These are phyloP conservation scores for Saccharomycopsis javanensis DNA, from an alignment of 805 yeast species.

Conservation along the genomic window DNA sequence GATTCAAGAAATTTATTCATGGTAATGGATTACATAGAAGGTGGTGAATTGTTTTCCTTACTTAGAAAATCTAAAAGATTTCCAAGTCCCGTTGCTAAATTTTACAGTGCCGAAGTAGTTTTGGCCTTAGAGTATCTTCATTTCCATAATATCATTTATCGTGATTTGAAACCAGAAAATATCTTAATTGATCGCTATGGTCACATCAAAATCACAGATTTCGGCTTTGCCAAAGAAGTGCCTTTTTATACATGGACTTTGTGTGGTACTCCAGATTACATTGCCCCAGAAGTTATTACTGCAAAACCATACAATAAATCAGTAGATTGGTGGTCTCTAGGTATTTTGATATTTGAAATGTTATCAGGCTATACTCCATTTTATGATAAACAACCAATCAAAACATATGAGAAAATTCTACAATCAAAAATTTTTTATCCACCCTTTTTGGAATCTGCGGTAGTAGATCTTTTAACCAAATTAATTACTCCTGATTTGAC, in stretches of 20 bases:
- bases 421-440: conserved; percentile 75
- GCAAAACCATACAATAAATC: conserved; percentile 91
- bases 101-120: conserved; percentile 86
- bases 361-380: conserved; percentile 92
- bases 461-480: conserved; percentile 57
- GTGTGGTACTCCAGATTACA: conserved; percentile 94
- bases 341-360: conserved; percentile 88
- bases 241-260: conserved; percentile 86
- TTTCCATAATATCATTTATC: conserved; percentile 73
- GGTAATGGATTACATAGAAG: conserved; percentile 96
- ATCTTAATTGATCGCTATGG: conserved; percentile 81
- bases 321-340: conserved; percentile 97
- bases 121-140: conserved; percentile 84
- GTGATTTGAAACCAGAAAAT: conserved; percentile 91
- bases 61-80: conserved; percentile 82
- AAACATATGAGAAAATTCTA: conserved; percentile 85
- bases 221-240: conserved; percentile 92
- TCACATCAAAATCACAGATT: conserved; percentile 85
- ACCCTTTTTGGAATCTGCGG: conserved; percentile 65
- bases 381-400: conserved; percentile 86
- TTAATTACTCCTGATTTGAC: conserved; percentile 80
- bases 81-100: conserved; percentile 93
- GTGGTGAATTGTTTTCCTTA: conserved; percentile 84
- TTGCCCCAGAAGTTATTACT: conserved; percentile 92
- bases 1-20: conserved; percentile 76